Conservation (phyloP, 495 filamentous ascomycete genomes). For the Penicillium paradoxum region DNA sequence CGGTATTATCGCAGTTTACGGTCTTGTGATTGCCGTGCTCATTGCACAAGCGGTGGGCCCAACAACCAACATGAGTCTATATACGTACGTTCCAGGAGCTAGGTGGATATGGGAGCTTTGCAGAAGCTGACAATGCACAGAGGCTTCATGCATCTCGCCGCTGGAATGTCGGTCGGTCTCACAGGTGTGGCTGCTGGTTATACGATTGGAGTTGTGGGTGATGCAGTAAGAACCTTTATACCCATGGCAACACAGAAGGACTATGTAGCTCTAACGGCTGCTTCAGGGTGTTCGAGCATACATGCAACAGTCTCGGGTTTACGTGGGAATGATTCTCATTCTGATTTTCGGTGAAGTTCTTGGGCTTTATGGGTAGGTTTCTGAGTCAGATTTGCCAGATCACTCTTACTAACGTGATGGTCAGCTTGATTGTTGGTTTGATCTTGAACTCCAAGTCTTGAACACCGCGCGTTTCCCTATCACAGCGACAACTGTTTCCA, state of each 20-base stretch:
- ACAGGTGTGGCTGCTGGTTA: slow-evolving; percentile 95
- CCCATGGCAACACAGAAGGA: neutral
- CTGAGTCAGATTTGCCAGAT: neutral
- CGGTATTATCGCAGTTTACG: slow-evolving; percentile 97
- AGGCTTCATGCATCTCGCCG: slow-evolving; percentile 88
- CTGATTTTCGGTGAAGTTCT: slow-evolving; percentile 98
- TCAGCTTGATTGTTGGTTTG: slow-evolving; percentile 53
- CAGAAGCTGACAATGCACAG: slow-evolving; percentile 34
- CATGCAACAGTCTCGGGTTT: slow-evolving; percentile 92
- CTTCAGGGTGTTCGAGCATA: slow-evolving; percentile 78
- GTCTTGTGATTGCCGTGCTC: slow-evolving; percentile 91
- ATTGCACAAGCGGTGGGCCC: slow-evolving; percentile 81
- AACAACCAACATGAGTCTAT: slow-evolving; percentile 70
- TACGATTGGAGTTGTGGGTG: slow-evolving; percentile 91
- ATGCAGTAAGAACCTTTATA: slow-evolving; percentile 53
- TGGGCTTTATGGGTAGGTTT: slow-evolving; percentile 86
- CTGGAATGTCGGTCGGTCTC: slow-evolving; percentile 86
- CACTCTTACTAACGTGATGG: slow-evolving; percentile 19
- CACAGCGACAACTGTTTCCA: neutral
- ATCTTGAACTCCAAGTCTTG: slow-evolving; percentile 51
- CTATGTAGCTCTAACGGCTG: slow-evolving; percentile 21
- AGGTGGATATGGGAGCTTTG: neutral
- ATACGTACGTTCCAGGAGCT: slow-evolving; percentile 53
- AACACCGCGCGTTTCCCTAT: neutral
- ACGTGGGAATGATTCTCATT: slow-evolving; percentile 97